These are phyloP conservation scores for Cytospora leucostoma DNA, from an alignment of 2,329 filamentous ascomycete genomes.

Conservation along the genomic window DNA sequence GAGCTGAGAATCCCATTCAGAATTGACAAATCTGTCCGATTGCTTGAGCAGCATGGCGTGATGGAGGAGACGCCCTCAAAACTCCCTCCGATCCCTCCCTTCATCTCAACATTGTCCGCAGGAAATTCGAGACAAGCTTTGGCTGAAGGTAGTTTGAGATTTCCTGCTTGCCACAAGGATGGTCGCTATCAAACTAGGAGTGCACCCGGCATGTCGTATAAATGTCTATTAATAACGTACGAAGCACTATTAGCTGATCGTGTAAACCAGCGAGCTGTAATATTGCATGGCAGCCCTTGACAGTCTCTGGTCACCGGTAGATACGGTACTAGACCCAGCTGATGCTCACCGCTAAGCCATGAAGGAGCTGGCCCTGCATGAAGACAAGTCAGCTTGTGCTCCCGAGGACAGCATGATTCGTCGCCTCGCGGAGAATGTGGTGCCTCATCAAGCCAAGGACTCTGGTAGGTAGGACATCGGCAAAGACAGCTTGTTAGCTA, in stretches of 20 bases:
- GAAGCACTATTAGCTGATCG: not conserved
- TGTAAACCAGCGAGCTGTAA: not conserved
- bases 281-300: conserved; percentile 12
- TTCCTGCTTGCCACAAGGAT: not conserved
- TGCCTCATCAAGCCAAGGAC: not conserved
- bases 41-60: too few relatives aligned
- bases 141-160: not conserved
- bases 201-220: not conserved
- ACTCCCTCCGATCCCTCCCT: too few relatives aligned
- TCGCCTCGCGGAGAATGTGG: conserved; percentile 1
- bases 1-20: too few relatives aligned
- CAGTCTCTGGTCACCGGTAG: not conserved
- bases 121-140: not conserved
- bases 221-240: not conserved
- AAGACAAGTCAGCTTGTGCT: conserved; percentile 2
- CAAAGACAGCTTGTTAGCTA: not conserved
- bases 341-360: conserved; percentile 14
- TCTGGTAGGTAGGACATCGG: not conserved
- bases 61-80: too few relatives aligned
- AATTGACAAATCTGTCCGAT: too few relatives aligned
- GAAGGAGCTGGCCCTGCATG: conserved; percentile 17
- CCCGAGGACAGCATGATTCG: conserved; percentile 1
- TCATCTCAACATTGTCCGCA: too few relatives aligned
- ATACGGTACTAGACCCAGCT: conserved; percentile 3
- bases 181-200: not conserved